Conservation (phyloP, 2,329 filamentous ascomycete species). For the Drechslerella coelobrocha region DNA sequence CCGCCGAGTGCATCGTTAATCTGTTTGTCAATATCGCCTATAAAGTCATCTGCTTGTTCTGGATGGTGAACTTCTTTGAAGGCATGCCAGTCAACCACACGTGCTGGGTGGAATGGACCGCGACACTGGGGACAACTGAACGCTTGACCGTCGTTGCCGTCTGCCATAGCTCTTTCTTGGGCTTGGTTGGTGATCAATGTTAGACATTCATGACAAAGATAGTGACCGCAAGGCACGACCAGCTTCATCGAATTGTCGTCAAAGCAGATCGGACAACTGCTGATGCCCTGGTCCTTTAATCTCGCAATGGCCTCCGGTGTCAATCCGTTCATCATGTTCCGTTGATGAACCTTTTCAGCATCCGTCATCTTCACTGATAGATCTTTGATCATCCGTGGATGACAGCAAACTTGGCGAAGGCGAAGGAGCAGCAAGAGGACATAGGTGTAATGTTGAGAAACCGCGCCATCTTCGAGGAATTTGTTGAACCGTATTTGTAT, state of each 20-base stretch:
- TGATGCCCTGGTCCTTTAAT: constrained; percentile 50
- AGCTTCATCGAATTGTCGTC: constrained; percentile 58
- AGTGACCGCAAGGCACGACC: constrained; percentile 82
- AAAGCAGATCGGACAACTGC: constrained; percentile 52
- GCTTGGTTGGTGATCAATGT: constrained; percentile 70
- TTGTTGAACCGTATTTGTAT: constrained; percentile 77
- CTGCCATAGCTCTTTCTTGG: constrained; percentile 63
- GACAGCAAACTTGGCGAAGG: constrained; percentile 80
- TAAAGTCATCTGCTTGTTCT: constrained; percentile 69
- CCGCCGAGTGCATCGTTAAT: constrained; percentile 52
- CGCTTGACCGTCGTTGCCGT: constrained; percentile 66
- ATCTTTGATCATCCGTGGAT: constrained; percentile 74
- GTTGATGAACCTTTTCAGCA: constrained; percentile 55
- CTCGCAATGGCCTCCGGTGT: constrained; percentile 58
- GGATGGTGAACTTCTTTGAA: constrained; percentile 64
- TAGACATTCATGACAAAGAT: constrained; percentile 78
- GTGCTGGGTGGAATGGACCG: constrained; percentile 69
- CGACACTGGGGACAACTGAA: constrained; percentile 80
- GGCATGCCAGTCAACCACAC: constrained; percentile 74
- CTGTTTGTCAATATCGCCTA: constrained; percentile 56
- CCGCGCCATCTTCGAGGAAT: constrained; percentile 72
- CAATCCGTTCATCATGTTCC: constrained; percentile 67
- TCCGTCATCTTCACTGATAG: constrained; percentile 60
- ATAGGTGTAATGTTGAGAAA: constrained; percentile 77
- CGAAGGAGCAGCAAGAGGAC: constrained; percentile 80